Conservation (phyloP, 305 asterid species). For the Ilex paraguariensis region DNA sequence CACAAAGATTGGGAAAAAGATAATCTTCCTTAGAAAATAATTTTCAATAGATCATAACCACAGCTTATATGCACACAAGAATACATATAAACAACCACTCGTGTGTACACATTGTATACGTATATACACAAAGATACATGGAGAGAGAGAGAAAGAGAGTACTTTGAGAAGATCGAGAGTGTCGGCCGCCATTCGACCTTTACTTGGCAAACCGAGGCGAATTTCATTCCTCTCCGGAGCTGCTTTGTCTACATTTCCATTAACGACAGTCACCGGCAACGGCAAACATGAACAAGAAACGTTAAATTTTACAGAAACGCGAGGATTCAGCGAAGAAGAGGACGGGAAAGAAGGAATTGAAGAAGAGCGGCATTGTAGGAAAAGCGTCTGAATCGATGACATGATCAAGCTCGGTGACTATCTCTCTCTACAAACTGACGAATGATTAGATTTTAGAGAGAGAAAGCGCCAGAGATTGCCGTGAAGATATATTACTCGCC, state of each 20-base stretch:
- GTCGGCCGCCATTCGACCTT: conserved; percentile 85
- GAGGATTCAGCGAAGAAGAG: conserved; percentile 18
- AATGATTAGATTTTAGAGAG: not conserved
- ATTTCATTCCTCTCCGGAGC: conserved; percentile 44
- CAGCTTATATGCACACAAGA: no score
- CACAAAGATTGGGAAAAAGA: not conserved
- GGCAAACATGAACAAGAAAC: conserved; percentile 49
- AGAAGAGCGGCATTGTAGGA: conserved; percentile 33
- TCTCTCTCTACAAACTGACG: not conserved
- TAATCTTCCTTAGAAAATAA: no score
- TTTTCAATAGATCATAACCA: no score
- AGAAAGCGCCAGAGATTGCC: not conserved
- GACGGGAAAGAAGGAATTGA: conserved; percentile 11
- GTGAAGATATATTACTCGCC: conserved; percentile 20
- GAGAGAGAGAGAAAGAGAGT: not conserved
- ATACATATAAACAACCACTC: not conserved
- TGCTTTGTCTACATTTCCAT: conserved; percentile 42
- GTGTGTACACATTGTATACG: no score
- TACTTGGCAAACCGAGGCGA: conserved; percentile 83
- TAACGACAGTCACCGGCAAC: conserved; percentile 39
- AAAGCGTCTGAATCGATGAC: conserved; percentile 28
- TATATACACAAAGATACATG: no score
- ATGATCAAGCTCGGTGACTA: conserved; percentile 1
- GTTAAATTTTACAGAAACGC: conserved; percentile 42
- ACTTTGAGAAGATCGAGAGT: conserved; percentile 83